Percentiles rank a stretch among this genome's conserved stretches.
Conservation (phyloP, 106 monocot species). For the Dendrobium catenatum region DNA sequence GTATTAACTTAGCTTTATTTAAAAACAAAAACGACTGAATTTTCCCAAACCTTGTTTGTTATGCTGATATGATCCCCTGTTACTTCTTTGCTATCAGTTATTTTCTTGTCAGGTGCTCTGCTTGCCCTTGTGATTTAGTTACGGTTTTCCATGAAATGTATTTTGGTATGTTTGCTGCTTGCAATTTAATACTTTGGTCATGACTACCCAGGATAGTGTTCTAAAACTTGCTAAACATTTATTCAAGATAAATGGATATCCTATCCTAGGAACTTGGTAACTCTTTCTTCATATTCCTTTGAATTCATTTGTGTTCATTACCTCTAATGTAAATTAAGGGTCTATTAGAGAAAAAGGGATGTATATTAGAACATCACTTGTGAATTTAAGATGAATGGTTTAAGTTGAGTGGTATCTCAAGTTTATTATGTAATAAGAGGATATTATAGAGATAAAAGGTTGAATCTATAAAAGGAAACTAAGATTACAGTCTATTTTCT, state of each 20-base stretch:
- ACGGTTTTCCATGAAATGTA: neutral
- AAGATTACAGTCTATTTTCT: neutral
- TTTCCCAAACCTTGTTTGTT: neutral
- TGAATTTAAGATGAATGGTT: neutral
- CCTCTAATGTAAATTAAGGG: neutral
- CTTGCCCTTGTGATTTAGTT: neutral
- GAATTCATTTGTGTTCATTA: neutral
- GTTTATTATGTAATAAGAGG: neutral
- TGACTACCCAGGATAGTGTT: neutral
- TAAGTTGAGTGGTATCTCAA: neutral
- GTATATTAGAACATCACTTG: neutral
- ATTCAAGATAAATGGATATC: neutral
- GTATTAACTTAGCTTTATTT: neutral
- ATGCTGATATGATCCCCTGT: neutral
- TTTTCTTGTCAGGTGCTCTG: neutral
- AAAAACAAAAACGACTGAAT: neutral
- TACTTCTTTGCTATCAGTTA: neutral
- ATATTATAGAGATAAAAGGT: neutral
- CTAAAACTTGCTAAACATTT: neutral
- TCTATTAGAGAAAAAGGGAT: neutral
- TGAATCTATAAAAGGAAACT: neutral
- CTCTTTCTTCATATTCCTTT: neutral
- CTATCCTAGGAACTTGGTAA: neutral
- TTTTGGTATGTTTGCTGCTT: neutral
- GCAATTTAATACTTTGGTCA: neutral